Base-by-base conservation (phyloP, 371 early-diverging fungal species). In the Mortierella sp. region DNA sequence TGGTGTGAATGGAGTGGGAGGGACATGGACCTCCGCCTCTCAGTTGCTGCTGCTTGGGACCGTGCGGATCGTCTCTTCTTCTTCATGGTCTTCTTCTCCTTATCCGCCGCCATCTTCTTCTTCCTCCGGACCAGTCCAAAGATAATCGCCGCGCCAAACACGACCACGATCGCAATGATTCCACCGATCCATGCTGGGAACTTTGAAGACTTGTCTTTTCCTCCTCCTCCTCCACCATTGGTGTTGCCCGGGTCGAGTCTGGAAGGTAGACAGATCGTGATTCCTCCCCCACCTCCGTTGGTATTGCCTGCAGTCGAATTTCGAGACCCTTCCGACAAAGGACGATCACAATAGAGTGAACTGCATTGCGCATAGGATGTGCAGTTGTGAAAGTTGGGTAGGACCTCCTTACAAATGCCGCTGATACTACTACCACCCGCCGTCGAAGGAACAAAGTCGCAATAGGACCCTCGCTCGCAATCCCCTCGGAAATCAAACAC, bases 311-410 rank as follows among this genome's bases (percentile, higher is more conserved):
- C 31, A 24, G 45, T 37, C 55, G 58, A 37, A 73, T 66, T 16
- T 13, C 45, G 22, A 43, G 52, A 5, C 53, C 34, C 63, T 63
- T 40, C 39, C 1, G 40, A 16, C 64, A 29, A 34, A 37, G 26
- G 31, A 52, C 44, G 53, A 43, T 71, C 68, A 53, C 81, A 80
- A 8, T 77, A 66, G 34, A 76, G 41, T 7, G 73, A 70, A 16
- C 76, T 64, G 31, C 81, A 80, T 55, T 80, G 77, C 37, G 73
- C 63, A 43, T 73, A 80, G 14, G 81, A 80, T 0, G 77, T 66
- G 45, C 81, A 80, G 31, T 55, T 73, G 63, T 80, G 81, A 40
- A 50, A 80, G 31, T 66, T 68, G 41, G 81, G 81, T 34, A 73
- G 45, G 16, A 76, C 74, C 26, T 76, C 81, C 50, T 26, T 68